Conservation (phyloP, 768 basidiomycete species). For the Panaeolus papilionaceus region DNA sequence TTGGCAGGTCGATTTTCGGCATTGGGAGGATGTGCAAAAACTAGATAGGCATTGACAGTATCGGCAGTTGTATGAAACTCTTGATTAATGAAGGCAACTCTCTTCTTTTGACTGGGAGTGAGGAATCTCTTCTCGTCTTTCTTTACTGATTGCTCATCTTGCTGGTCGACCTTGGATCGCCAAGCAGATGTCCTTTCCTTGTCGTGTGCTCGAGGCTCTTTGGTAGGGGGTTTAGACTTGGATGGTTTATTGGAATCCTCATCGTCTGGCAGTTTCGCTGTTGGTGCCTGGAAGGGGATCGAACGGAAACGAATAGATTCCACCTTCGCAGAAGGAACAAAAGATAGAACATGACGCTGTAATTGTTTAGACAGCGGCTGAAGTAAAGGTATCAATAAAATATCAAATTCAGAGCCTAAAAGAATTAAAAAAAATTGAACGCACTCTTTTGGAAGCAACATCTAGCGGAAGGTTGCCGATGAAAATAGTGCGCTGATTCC, state of each 20-base stretch:
- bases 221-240: constrained; percentile 27
- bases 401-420: not conserved
- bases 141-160: constrained; percentile 50
- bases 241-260: constrained; percentile 35
- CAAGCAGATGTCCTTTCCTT: constrained; percentile 65
- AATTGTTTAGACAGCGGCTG: constrained; percentile 81
- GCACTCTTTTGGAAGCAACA: constrained; percentile 77
- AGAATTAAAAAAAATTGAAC: constrained; percentile 28
- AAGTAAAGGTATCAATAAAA: constrained; percentile 12
- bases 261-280: constrained; percentile 60
- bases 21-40: constrained; percentile 77
- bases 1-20: constrained; percentile 48
- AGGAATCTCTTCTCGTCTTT: constrained; percentile 70
- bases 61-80: constrained; percentile 84
- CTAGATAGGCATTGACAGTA: constrained; percentile 87
- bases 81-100: constrained; percentile 91
- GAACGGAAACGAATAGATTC: constrained; percentile 96
- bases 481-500: constrained; percentile 88
- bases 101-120: constrained; percentile 87
- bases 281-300: constrained; percentile 87
- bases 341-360: constrained; percentile 74
- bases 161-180: constrained; percentile 49
- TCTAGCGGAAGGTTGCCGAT: constrained; percentile 87
- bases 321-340: constrained; percentile 78
- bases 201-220: constrained; percentile 54